Evolutionary conservation across 208 protist species (phyloP), one percentile per base, ranked within the genome.

Genomic region (Leishmania tarentolae): DNA sequence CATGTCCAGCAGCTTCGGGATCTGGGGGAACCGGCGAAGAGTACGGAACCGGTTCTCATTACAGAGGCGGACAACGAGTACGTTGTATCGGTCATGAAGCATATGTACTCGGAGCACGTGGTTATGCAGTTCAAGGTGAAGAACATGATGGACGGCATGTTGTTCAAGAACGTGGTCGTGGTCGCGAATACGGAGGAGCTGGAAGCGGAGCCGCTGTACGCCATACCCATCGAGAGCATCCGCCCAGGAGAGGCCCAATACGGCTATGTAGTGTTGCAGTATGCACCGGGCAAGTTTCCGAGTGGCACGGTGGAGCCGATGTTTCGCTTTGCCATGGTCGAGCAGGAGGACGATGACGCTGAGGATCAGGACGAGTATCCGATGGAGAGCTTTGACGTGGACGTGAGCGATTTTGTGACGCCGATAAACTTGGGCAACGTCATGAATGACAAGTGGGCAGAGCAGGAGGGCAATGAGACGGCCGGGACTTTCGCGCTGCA

Each of bases 21-120:
- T 59, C 79, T 97, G 21, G 95, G 97, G 28, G 90, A 96, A 76
- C 92, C 91, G 17, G 75, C 88, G 47, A 90, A 89, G 65, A 97
- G 89, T 46, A 69, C 52, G 1, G 91, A 96, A 75, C 86, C 89
- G 46, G 37, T 94, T 28, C 82, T 90, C 37, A 87, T 99, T 15
- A 99, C 98, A 15, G 98, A 99, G 82, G 59, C 91, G 0, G 99
- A 99, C 86, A 98, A 94, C 70, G 99, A 99, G 88, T 99, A 99
- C 88, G 96, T 99, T 13, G 98, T 99, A 46, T 89, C 89, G n/a
- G 98, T 94, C 79, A 91, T 99, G 81, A 99, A 99, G 88, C 98
- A 99, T 84, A 50, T 95, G 17, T 99, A 97, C 88, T 77, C 88
- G 11, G 65, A 75, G 4, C 93, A 99, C 87, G 75, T 99, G 74